Base-by-base conservation (phyloP, 2,329 filamentous ascomycete genomes). In the Fusarium abutilonis region DNA sequence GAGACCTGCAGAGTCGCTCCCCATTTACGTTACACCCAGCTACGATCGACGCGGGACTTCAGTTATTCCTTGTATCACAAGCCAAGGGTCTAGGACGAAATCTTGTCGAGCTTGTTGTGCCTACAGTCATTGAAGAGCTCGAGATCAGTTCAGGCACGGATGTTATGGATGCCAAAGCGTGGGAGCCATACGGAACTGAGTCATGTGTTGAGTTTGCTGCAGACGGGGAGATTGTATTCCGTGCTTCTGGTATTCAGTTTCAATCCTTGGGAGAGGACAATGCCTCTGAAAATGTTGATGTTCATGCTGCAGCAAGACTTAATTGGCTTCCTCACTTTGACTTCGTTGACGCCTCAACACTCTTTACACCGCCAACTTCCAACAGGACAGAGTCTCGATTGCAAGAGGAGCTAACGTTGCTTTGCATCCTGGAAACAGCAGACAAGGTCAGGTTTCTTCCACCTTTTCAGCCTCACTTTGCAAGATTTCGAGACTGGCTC, bases 271-370 rank as follows among this genome's bases (percentile, higher is more conserved):
- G 41, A n/a, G 56, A 56, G 3, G 56, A 52, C 9, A 19, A 15
- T 0, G 2, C 46, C 1, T 7, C 32, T 9, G 52, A 29, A 1
- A 9, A 9, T n/a, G n/a, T 43, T 7, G 42, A 52, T 9, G 32
- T 43, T 4, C 46, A 56, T 3, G 52, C 46, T 4, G 36, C 56
- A 4, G 28, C 56, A 9, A 35, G 52, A 6, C 40, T 60, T n/a
- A 47, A 8, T 3, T 60, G 56, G 56, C 46, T 52, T 7, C 56
- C 56, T 38, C 52, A 60, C 15, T 40, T 56, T 43, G 52, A 60
- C 21, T 60, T 60, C 13, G 10, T 44, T 2, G 42, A 56, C 23
- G 4, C 4, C 1, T 38, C 56, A 3, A 26, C 8, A 15, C 56
- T 59, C n/a, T 56, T 59, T 7, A 29, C 11, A 9, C 45, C 56